Percentiles rank a stretch among this genome's conserved stretches.
These are phyloP conservation scores for Medicago ruthenica DNA, from an alignment of 306 rosid genomes.

Conservation along the genomic window DNA sequence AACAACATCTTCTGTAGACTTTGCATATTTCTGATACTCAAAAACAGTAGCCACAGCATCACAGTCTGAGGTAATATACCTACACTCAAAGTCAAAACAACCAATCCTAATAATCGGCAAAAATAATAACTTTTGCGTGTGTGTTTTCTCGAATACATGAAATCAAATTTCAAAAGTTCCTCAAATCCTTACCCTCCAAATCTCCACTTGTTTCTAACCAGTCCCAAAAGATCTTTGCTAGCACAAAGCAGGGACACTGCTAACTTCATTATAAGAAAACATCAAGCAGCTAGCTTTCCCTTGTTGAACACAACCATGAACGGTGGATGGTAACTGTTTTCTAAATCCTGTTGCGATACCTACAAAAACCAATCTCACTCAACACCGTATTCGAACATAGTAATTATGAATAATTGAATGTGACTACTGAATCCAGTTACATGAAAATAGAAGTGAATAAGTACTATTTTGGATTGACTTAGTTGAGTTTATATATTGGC, in stretches of 20 bases:
- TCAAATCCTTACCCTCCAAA: constrained; percentile 68
- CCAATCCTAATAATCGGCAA: constrained; percentile 21
- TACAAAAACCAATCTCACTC: constrained; percentile 41
- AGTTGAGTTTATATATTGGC: too few species aligned
- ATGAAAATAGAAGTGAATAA: too few species aligned
- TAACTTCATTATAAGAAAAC: constrained; percentile 93
- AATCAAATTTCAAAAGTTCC: constrained; percentile 14
- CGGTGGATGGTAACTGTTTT: constrained; percentile 90
- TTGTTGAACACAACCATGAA: constrained; percentile 80
- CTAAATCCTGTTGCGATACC: constrained; percentile 88
- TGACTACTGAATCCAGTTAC: not conserved
- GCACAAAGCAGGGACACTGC: constrained; percentile 96
- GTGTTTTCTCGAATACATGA: constrained; percentile 12
- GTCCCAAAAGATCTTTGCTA: constrained; percentile 62
- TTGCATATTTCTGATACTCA: constrained; percentile 71
- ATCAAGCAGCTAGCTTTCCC: constrained; percentile 97
- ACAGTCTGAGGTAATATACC: constrained; percentile 94
- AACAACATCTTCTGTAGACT: constrained; percentile 67
- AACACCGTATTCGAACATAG: not conserved
- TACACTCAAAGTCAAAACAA: constrained; percentile 47
- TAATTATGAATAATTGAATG: not conserved
- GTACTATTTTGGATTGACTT: too few species aligned
- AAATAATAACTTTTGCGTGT: not conserved
- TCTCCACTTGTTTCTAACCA: constrained; percentile 77
- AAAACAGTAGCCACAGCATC: constrained; percentile 93